Conservation (phyloP, 2,329 filamentous ascomycete species). For the Metarhizium robertsii region DNA sequence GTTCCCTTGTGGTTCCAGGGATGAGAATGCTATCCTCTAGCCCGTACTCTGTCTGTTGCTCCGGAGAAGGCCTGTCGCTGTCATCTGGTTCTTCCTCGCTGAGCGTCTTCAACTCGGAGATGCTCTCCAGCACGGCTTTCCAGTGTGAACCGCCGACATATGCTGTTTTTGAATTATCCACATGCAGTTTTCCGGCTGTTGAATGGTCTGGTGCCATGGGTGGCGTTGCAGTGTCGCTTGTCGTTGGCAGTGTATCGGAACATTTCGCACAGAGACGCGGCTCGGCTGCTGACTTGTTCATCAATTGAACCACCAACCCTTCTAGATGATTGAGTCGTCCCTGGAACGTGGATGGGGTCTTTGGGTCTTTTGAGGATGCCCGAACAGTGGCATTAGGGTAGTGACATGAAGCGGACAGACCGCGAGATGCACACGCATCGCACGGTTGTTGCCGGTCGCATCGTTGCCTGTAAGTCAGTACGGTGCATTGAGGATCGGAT, state of each 20-base stretch:
- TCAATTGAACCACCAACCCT: conserved; percentile 17
- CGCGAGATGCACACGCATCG: conserved; percentile 11
- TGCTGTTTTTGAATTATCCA: conserved; percentile 12
- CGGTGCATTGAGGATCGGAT: background rate
- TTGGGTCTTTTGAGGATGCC: conserved; percentile 4
- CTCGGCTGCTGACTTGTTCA: conserved; percentile 6
- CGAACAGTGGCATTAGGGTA: background rate
- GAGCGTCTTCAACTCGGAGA: conserved; percentile 28
- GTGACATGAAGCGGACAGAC: conserved; percentile 11
- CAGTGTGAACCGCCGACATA: conserved; percentile 30
- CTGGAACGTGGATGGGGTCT: conserved; percentile 3
- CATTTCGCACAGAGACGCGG: background rate
- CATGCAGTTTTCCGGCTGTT: conserved; percentile 21
- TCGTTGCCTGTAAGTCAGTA: conserved; percentile 9
- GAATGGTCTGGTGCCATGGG: conserved; percentile 7
- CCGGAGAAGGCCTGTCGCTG: background rate
- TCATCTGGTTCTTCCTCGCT: conserved; percentile 15
- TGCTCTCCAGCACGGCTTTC: conserved; percentile 29
- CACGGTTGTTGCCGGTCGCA: conserved; percentile 18
- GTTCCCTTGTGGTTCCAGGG: background rate
- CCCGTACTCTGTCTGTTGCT: background rate
- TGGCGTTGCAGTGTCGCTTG: background rate
- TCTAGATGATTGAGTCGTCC: conserved; percentile 19
- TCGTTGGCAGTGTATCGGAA: background rate
- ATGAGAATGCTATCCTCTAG: background rate